These are phyloP conservation scores for Limonium bicolor DNA, from an alignment of 148 eudicot species.

Conservation along the genomic window DNA sequence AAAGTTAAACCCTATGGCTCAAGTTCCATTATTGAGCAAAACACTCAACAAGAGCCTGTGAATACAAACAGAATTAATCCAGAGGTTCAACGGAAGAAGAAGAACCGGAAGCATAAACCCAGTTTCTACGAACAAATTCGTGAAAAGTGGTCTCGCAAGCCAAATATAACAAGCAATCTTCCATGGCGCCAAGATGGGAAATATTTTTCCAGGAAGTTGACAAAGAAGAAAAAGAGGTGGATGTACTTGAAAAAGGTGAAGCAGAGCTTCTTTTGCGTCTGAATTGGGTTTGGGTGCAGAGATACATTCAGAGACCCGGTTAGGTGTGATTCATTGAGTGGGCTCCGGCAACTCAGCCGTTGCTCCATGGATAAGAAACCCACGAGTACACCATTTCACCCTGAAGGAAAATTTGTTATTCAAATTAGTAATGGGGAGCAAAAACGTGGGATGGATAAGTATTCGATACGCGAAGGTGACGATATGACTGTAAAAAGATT, in stretches of 20 bases:
- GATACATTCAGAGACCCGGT: neutral
- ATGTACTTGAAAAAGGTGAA: neutral
- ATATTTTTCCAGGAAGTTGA: neutral
- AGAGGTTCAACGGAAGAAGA: constrained; percentile 12
- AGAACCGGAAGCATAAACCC: constrained; percentile 63
- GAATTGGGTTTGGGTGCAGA: too few relatives aligned
- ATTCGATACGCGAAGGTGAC: too few relatives aligned
- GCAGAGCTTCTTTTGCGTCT: too few relatives aligned
- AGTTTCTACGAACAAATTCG: constrained; percentile 74
- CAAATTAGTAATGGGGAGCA: too few relatives aligned
- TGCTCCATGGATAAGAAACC: constrained; percentile 4
- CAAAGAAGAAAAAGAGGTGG: neutral
- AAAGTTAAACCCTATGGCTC: constrained; percentile 24
- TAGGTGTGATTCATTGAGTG: neutral
- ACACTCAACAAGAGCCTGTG: too few relatives aligned
- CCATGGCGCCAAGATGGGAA: constrained; percentile 63
- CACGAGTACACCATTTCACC: neutral
- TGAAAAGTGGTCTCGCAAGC: constrained; percentile 65
- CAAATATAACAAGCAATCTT: constrained; percentile 24
- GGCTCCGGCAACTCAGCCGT: neutral
- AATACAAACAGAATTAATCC: constrained; percentile 2
- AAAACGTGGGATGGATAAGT: too few relatives aligned
- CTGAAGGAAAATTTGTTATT: too few relatives aligned
- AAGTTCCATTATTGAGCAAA: constrained; percentile 16
- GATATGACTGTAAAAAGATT: too few relatives aligned